Percentiles rank a stretch among this genome's conserved stretches.
Conservation (phyloP, 305 asterid species). For the Fraxinus greggii region DNA sequence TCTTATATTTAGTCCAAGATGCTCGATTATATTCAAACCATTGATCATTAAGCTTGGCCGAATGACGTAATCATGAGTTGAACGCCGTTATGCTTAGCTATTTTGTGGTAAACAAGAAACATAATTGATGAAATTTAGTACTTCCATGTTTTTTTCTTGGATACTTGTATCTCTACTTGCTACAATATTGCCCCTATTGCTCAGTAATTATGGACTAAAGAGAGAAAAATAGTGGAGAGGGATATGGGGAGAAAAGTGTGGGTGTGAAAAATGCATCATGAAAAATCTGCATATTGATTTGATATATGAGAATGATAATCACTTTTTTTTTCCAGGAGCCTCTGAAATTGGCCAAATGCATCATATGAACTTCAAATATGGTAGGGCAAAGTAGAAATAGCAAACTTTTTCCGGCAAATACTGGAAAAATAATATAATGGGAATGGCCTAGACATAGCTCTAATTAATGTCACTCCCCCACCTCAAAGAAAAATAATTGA, state of each 20-base stretch:
- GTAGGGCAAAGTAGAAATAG: slow-evolving; percentile 54
- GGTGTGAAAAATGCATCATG: not conserved
- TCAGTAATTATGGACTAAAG: not conserved
- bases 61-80: slow-evolving; percentile 40
- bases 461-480: slow-evolving; percentile 42
- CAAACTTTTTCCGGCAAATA: slow-evolving; percentile 39
- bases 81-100: slow-evolving; percentile 30
- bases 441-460: slow-evolving; percentile 37
- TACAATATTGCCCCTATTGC: not conserved
- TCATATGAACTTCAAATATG: slow-evolving; percentile 36
- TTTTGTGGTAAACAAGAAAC: slow-evolving; percentile 1
- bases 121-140: slow-evolving; percentile 20
- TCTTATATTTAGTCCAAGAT: not conserved
- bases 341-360: slow-evolving; percentile 31
- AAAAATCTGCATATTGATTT: slow-evolving; percentile 34
- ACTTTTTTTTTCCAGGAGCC: slow-evolving; percentile 49
- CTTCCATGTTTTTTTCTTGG: slow-evolving; percentile 21
- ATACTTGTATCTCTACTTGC: not conserved
- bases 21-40: slow-evolving; percentile 34
- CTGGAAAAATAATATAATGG: slow-evolving; percentile 27
- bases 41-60: slow-evolving; percentile 26
- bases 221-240: not conserved
- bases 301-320: slow-evolving; percentile 42
- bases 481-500: slow-evolving; percentile 18
- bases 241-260: not conserved